phyloP scores from a whole-genome alignment of 2,329 filamentous ascomycete genomes.

The Thermomyces lanuginosus region DNA sequence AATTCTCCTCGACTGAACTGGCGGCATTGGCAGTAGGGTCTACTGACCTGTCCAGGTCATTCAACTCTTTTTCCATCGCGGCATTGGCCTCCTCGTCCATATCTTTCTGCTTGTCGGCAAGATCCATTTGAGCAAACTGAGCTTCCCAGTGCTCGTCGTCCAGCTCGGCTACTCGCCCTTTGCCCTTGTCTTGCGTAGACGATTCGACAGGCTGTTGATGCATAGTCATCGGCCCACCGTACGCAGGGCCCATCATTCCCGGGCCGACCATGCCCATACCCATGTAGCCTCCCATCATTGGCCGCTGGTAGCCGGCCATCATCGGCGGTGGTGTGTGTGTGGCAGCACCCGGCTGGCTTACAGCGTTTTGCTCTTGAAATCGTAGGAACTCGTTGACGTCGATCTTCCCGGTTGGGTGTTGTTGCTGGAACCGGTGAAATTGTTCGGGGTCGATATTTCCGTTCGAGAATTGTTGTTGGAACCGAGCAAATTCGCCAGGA shows the following conservation, averaged over 20 bases:
- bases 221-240: constrained; percentile 30
- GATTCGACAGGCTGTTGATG: constrained; percentile 30
- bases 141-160: constrained; percentile 93
- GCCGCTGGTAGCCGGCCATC: constrained; percentile 37
- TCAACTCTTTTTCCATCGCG: constrained; percentile 72
- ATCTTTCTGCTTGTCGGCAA: constrained; percentile 34
- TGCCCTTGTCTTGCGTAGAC: constrained; percentile 59
- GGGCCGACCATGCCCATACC: constrained; percentile 30
- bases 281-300: constrained; percentile 30
- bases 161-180: constrained; percentile 68
- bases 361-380: constrained; percentile 59
- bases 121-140: constrained; percentile 79
- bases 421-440: too few relatives aligned
- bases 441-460: too few relatives aligned
- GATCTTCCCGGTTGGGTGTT: too few relatives aligned
- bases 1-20: constrained; percentile 49
- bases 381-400: constrained; percentile 77
- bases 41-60: constrained; percentile 75
- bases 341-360: constrained; percentile 45
- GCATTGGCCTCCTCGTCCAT: constrained; percentile 52
- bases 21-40: constrained; percentile 37
- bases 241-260: constrained; percentile 28
- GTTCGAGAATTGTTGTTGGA: constrained; percentile 58
- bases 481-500: constrained; percentile 72
- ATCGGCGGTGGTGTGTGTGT: constrained; percentile 40